Conservation (phyloP, 1,284 basidiomycete genomes). For the Ceratobasidium sp. region DNA sequence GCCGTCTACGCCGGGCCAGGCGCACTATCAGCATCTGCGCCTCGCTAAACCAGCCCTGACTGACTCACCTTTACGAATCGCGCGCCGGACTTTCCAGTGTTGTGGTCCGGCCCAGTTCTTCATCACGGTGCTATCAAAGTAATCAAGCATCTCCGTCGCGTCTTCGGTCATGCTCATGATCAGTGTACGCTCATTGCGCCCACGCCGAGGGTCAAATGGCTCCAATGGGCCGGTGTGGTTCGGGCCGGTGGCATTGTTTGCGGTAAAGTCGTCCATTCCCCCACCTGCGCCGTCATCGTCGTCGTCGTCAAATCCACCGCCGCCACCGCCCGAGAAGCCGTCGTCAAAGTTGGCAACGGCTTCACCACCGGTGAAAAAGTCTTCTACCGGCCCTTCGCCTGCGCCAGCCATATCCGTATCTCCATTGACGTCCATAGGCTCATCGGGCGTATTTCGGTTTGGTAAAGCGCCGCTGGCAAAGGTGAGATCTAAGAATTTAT, state of each 20-base stretch:
- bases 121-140: constrained; percentile 89
- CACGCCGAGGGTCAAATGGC: constrained; percentile 81
- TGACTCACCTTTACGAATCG: constrained; percentile 75
- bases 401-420: constrained; percentile 50
- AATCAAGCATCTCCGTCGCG: constrained; percentile 82
- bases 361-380: constrained; percentile 80
- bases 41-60: not conserved
- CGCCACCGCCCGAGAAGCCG: constrained; percentile 56
- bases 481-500: constrained; percentile 59
- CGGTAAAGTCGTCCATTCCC: constrained; percentile 41
- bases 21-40: constrained; percentile 32
- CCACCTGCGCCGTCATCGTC: constrained; percentile 56
- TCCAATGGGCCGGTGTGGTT: constrained; percentile 65
- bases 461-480: constrained; percentile 53
- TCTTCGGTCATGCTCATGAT: constrained; percentile 85
- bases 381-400: constrained; percentile 68
- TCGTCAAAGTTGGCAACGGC: constrained; percentile 62
- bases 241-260: constrained; percentile 56
- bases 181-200: constrained; percentile 78
- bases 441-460: constrained; percentile 21
- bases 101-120: constrained; percentile 99
- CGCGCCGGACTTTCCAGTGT: constrained; percentile 93
- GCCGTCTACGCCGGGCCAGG: constrained; percentile 60
- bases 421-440: constrained; percentile 57
- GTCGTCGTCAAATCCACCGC: constrained; percentile 53